Base-by-base conservation (phyloP, 2,329 filamentous ascomycete genomes). In the Hymenotorrendiella dingleyae region DNA sequence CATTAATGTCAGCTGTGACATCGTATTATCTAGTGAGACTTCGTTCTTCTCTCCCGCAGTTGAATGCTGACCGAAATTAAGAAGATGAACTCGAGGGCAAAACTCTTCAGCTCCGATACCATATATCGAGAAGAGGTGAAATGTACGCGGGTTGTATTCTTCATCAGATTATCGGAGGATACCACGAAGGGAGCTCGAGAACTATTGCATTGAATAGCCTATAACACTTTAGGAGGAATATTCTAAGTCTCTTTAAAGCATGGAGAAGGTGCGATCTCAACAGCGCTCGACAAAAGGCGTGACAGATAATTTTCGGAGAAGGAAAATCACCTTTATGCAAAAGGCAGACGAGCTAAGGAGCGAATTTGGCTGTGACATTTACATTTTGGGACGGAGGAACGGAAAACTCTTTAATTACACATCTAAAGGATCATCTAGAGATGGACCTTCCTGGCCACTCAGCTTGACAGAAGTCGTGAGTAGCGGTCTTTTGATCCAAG, bases 261-360 rank as follows among this genome's bases (percentile, higher is more conserved):
- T 51, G 27, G 46, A 51, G 36, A 51, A 51, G 46, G 11, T 38
- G 33, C 42, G 36, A 48, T 51, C 42, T 51, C 17, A 43, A 51
- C 32, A 24, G 46, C 46, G 42, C 43, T 47, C 43, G 40, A 51
- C 22, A 43, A 51, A 51, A 49, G 43, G 49, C 41, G 43, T 51
- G 26, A 49, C 34, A 45, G 43, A 49, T 26, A 51, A 52, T 49
- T 52, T 49, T 47, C 39, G 35, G 36, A 52, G 43, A 44, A 49
- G 44, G 44, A 47, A 47, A 47, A 43, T 43, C 40, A 52, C 44
- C 39, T 49, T 52, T 47, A 47, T 52, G 16, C 39, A 52, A 52
- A 52, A 52, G 47, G 49, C 41, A 47, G 40, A 49, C 44, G 43
- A 52, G 44, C 47, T 52, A 28, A 51, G 43, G 46, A 51, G 46